Evolutionary conservation across 441 rosid species (phyloP).

Genomic region (Mallotus japonicus): DNA sequence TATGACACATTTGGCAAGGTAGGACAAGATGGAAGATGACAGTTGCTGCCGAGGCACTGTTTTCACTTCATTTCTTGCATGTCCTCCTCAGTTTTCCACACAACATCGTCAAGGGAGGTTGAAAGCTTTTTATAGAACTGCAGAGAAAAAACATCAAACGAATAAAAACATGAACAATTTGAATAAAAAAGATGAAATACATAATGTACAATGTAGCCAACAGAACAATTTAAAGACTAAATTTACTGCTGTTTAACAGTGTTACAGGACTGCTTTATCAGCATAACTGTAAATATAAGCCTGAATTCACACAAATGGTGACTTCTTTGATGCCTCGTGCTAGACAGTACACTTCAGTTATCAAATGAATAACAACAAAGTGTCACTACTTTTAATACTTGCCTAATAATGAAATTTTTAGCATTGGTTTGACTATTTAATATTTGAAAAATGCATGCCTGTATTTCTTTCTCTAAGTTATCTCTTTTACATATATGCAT

Average conservation of each 20-base stretch:
- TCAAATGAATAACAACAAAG: not conserved
- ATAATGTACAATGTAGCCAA: not conserved
- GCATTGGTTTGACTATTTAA: too few relatives aligned
- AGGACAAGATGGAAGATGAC: not conserved
- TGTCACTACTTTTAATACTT: not conserved
- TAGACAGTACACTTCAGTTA: not conserved
- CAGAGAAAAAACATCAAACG: conserved; percentile 16
- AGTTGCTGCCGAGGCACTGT: not conserved
- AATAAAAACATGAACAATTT: not conserved
- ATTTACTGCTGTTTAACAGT: not conserved
- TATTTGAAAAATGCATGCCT: too few relatives aligned
- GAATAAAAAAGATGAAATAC: not conserved
- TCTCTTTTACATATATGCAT: not conserved
- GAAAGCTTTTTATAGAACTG: conserved; percentile 92
- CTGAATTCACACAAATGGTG: not conserved
- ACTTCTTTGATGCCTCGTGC: not conserved
- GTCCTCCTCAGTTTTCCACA: conserved; percentile 88
- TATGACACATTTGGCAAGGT: conserved; percentile 20
- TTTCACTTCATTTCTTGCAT: conserved; percentile 46
- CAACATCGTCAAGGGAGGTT: conserved; percentile 65
- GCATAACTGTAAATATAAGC: not conserved
- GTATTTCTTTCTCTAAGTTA: not conserved
- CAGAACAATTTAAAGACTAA: not conserved
- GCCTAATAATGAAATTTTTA: too few relatives aligned
- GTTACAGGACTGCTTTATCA: not conserved